A percentile compares a stretch with the other conserved stretches of the same genome.
phyloP scores from a whole-genome alignment of 2,329 filamentous ascomycete species.

The Alternaria dauci region DNA sequence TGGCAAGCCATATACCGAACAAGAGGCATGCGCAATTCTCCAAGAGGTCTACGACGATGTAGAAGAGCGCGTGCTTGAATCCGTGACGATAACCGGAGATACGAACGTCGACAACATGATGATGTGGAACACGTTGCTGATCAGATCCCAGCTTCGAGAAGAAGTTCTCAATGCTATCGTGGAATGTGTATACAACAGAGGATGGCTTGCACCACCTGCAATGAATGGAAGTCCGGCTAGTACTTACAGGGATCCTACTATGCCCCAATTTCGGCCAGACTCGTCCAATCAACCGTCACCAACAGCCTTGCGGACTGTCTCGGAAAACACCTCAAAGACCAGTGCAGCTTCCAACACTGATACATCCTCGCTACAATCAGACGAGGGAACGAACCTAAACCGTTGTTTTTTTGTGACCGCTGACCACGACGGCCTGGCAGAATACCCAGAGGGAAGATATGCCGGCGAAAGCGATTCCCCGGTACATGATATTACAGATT shows the following conservation, averaged over 20 bases:
- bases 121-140: slow-evolving; percentile 38
- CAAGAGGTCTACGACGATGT: slow-evolving; percentile 21
- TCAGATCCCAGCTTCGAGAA: slow-evolving; percentile 28
- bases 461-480: neutral
- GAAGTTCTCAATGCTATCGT: slow-evolving; percentile 31
- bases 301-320: neutral
- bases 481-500: neutral
- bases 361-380: slow-evolving; percentile 2
- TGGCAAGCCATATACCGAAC: slow-evolving; percentile 5
- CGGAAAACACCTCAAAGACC: slow-evolving; percentile 2
- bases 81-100: slow-evolving; percentile 16
- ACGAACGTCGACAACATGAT: slow-evolving; percentile 22
- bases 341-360: slow-evolving; percentile 11
- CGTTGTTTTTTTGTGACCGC: slow-evolving; percentile 8
- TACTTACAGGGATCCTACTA: slow-evolving; percentile 63
- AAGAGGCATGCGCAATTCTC: slow-evolving; percentile 17
- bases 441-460: slow-evolving; percentile 1
- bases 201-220: slow-evolving; percentile 26
- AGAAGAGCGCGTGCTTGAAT: slow-evolving; percentile 26
- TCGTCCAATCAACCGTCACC: slow-evolving; percentile 29
- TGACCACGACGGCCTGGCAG: slow-evolving; percentile 7
- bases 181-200: slow-evolving; percentile 17
- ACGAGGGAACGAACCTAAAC: neutral
- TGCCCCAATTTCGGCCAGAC: slow-evolving; percentile 75
- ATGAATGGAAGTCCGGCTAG: neutral